phyloP scores from a whole-genome alignment of 176 grass and related monocot species.

The Cocos nucifera region DNA sequence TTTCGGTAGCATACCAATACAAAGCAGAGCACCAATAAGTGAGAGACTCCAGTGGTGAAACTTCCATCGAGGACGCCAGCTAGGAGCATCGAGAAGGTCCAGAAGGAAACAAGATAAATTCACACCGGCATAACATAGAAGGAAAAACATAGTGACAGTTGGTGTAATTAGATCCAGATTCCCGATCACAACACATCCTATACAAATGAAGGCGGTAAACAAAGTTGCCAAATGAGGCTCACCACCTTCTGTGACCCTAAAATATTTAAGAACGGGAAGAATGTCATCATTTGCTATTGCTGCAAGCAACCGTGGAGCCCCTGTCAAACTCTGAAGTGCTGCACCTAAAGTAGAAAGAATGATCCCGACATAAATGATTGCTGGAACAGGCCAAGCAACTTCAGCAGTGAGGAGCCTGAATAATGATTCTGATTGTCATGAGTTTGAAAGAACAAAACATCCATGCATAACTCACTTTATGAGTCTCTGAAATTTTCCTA shows the following conservation, averaged over 20 bases:
- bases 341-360: slow-evolving; percentile 97
- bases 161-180: slow-evolving; percentile 96
- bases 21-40: slow-evolving; percentile 83
- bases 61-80: slow-evolving; percentile 97
- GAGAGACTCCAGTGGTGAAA: slow-evolving; percentile 99
- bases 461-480: no score
- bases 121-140: slow-evolving; percentile 89
- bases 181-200: slow-evolving; percentile 83
- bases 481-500: no score
- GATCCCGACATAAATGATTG: slow-evolving; percentile 91
- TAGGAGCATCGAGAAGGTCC: slow-evolving; percentile 97
- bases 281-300: slow-evolving; percentile 98
- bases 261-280: slow-evolving; percentile 88
- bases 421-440: slow-evolving; percentile 6
- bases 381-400: slow-evolving; percentile 86
- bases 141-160: slow-evolving; percentile 98
- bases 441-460: background rate
- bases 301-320: slow-evolving; percentile 84
- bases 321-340: slow-evolving; percentile 89
- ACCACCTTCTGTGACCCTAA: slow-evolving; percentile 82
- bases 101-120: slow-evolving; percentile 95
- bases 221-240: slow-evolving; percentile 80
- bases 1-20: slow-evolving; percentile 54
- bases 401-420: slow-evolving; percentile 90
- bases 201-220: slow-evolving; percentile 89